Evolutionary conservation across 805 yeast species (phyloP).

Genomic region (Starmerella kuoi): DNA sequence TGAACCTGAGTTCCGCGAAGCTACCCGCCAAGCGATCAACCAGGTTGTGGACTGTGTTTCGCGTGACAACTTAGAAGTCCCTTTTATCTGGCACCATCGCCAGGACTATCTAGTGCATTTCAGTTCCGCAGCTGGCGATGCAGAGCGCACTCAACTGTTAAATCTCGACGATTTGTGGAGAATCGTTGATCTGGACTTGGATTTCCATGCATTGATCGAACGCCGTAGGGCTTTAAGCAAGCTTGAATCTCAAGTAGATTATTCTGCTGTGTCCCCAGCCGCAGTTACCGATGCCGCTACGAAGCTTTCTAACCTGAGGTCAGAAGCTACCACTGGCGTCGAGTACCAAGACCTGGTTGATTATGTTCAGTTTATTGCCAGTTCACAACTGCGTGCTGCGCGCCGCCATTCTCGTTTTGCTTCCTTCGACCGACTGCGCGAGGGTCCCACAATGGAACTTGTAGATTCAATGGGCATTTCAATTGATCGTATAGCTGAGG

Average conservation of each 20-base stretch:
- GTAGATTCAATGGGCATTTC: constrained; percentile 24
- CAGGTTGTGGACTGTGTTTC: constrained; percentile 60
- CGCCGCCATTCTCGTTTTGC: constrained; percentile 33
- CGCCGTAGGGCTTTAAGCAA: constrained; percentile 54
- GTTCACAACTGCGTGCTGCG: constrained; percentile 37
- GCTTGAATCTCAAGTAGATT: constrained; percentile 25
- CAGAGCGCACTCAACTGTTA: constrained; percentile 32
- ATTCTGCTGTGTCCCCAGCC: constrained; percentile 23
- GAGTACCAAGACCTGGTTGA: constrained; percentile 82
- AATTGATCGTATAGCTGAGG: constrained; percentile 3
- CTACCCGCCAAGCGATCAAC: constrained; percentile 55
- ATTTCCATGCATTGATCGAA: constrained; percentile 70
- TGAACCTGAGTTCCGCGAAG: constrained; percentile 30
- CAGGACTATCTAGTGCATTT: constrained; percentile 70
- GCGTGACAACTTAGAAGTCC: constrained; percentile 76
- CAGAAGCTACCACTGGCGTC: constrained; percentile 50
- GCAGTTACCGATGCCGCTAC: neutral
- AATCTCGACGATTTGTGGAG: constrained; percentile 86
- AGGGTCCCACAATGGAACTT: constrained; percentile 38
- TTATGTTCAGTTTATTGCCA: constrained; percentile 60
- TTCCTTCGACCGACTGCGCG: constrained; percentile 38
- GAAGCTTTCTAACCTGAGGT: constrained; percentile 33
- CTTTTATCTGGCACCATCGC: constrained; percentile 90
- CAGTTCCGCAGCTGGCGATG: constrained; percentile 31
- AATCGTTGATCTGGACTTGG: constrained; percentile 73